Evolutionary conservation across 1,284 basidiomycete genomes (phyloP).

Genomic region (Cryptococcus floricola): DNA sequence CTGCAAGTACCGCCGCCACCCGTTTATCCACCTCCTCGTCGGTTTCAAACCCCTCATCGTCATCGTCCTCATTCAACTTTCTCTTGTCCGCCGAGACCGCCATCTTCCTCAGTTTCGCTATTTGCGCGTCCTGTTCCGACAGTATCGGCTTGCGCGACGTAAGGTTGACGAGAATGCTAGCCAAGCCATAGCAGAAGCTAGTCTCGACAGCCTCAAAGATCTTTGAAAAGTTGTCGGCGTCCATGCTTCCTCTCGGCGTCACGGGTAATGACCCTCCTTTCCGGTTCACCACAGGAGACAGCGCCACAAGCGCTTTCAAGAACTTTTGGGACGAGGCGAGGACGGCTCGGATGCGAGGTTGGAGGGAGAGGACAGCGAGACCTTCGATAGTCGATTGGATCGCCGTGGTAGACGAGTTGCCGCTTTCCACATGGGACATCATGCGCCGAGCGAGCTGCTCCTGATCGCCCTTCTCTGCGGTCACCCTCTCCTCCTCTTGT

Average conservation of each 20-base stretch:
- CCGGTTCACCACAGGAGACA: constrained; percentile 31
- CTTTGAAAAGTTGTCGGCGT: constrained; percentile 14
- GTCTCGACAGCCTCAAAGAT: constrained; percentile 26
- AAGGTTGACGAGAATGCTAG: constrained; percentile 69
- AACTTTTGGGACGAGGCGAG: constrained; percentile 59
- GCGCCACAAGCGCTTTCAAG: constrained; percentile 60
- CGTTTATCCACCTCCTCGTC: constrained; percentile 62
- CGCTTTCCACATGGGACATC: constrained; percentile 55
- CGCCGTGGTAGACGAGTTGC: not conserved
- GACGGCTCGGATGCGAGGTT: constrained; percentile 62
- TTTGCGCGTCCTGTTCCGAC: constrained; percentile 72
- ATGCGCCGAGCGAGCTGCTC: constrained; percentile 56
- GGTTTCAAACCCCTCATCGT: constrained; percentile 50
- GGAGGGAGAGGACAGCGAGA: constrained; percentile 70
- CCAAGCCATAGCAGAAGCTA: constrained; percentile 67
- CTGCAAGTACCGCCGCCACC: constrained; percentile 57
- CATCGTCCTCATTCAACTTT: constrained; percentile 24
- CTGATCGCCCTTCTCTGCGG: constrained; percentile 12
- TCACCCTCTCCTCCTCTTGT: not conserved
- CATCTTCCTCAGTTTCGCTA: constrained; percentile 71
- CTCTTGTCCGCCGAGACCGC: constrained; percentile 49
- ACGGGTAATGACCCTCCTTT: constrained; percentile 53
- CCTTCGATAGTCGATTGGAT: constrained; percentile 55
- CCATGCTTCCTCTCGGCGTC: constrained; percentile 49
- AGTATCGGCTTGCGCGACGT: constrained; percentile 65